These are phyloP conservation scores for Lyophyllum atratum DNA, from an alignment of 768 basidiomycete species.

Conservation along the genomic window DNA sequence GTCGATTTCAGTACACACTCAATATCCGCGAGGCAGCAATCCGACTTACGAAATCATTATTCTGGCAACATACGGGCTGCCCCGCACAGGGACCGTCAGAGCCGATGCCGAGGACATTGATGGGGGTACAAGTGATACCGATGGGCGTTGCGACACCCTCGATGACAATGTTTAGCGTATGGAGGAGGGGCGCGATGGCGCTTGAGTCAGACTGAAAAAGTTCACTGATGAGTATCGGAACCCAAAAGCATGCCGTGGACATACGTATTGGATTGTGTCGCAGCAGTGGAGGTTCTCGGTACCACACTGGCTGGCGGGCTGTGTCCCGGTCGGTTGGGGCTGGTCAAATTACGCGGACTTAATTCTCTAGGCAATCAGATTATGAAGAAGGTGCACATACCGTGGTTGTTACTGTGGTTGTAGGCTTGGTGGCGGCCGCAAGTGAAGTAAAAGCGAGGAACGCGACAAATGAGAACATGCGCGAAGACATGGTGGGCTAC, in stretches of 20 bases:
- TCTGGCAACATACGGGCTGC: neutral
- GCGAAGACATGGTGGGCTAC: neutral
- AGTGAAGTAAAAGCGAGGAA: neutral
- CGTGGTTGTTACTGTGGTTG: neutral
- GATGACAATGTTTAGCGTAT: neutral
- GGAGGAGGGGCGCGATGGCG: neutral
- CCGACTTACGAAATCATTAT: neutral
- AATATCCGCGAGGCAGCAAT: neutral
- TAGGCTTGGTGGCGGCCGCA: too few relatives aligned
- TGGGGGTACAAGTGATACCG: neutral
- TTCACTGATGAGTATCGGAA: neutral
- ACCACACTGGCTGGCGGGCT: neutral
- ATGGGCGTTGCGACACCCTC: neutral
- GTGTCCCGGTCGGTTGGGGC: neutral
- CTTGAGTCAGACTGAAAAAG: neutral
- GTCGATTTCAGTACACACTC: too few relatives aligned
- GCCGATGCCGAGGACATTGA: neutral
- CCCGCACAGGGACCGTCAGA: neutral
- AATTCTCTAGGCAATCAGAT: neutral
- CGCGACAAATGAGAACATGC: neutral
- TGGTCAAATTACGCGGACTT: neutral
- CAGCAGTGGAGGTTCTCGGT: neutral
- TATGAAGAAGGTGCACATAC: neutral
- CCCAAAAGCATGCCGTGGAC: neutral
- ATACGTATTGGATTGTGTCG: neutral